These are phyloP conservation scores for Metrosideros polymorpha DNA, from an alignment of 441 rosid genomes.

Conservation along the genomic window DNA sequence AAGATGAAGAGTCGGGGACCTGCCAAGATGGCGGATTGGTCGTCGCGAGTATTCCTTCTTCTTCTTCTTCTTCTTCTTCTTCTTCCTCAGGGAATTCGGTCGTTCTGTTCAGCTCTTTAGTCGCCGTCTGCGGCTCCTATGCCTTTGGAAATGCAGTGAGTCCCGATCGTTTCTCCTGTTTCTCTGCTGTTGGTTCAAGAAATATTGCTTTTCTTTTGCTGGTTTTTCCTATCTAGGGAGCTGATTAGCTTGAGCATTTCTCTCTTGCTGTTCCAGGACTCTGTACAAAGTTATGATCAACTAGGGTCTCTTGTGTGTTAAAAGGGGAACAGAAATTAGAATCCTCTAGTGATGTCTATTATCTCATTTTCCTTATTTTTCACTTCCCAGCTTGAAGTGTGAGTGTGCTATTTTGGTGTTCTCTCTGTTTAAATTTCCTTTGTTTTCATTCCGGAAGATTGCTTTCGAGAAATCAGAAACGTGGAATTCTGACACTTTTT, in stretches of 20 bases:
- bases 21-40: not conserved
- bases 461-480: not conserved
- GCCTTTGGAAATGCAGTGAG: constrained; percentile 6
- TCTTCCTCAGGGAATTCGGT: not conserved
- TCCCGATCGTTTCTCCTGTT: not conserved
- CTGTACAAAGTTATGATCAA: not conserved
- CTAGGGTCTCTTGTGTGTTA: not conserved
- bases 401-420: not conserved
- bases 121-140: constrained; percentile 9
- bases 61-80: not conserved
- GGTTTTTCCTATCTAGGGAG: not conserved
- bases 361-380: not conserved
- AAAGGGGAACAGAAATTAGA: not conserved
- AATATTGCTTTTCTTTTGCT: not conserved
- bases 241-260: not conserved
- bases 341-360: not conserved
- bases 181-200: not conserved
- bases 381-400: not conserved
- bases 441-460: not conserved
- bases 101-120: not conserved
- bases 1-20: not conserved
- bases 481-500: not conserved
- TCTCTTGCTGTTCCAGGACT: not conserved
- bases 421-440: not conserved
- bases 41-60: not conserved